Percentiles rank a stretch among this genome's conserved stretches.
These are phyloP conservation scores for Irpex sp. DNA, from an alignment of 1,284 basidiomycete genomes.

Conservation along the genomic window DNA sequence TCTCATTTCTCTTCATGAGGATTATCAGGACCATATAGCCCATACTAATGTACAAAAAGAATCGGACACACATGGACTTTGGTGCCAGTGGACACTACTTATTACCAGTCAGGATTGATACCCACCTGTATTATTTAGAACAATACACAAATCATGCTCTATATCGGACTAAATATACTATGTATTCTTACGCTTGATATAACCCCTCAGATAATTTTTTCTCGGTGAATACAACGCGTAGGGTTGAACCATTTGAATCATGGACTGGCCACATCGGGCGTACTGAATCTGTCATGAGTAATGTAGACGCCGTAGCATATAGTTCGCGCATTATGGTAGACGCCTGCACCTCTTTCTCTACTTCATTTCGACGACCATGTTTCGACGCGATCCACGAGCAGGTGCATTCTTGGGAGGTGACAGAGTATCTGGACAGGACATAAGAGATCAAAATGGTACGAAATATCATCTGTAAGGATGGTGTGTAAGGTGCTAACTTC, in stretches of 20 bases:
- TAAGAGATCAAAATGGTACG: conserved; percentile 94
- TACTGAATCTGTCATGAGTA: neutral
- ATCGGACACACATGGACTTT: too few relatives aligned
- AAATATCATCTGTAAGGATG: conserved; percentile 3
- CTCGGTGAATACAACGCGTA: neutral
- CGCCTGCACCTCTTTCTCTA: neutral
- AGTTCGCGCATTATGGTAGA: neutral
- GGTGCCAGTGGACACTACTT: too few relatives aligned
- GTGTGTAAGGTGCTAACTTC: conserved; percentile 1
- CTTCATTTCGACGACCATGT: conserved; percentile 42
- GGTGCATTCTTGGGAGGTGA: conserved; percentile 94
- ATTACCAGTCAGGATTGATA: too few relatives aligned
- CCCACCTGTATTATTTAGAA: too few relatives aligned
- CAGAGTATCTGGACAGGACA: conserved; percentile 91
- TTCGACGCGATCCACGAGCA: conserved; percentile 82
- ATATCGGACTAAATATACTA: neutral
- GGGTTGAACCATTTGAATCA: neutral
- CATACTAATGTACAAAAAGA: too few relatives aligned
- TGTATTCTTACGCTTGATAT: neutral
- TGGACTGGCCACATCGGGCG: neutral
- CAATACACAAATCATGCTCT: neutral
- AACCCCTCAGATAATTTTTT: neutral
- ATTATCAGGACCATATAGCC: too few relatives aligned
- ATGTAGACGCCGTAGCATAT: neutral
- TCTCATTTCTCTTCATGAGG: too few relatives aligned